Evolutionary conservation across 2,329 filamentous ascomycete genomes (phyloP).

Genomic region (Ciborinia camelliae): DNA sequence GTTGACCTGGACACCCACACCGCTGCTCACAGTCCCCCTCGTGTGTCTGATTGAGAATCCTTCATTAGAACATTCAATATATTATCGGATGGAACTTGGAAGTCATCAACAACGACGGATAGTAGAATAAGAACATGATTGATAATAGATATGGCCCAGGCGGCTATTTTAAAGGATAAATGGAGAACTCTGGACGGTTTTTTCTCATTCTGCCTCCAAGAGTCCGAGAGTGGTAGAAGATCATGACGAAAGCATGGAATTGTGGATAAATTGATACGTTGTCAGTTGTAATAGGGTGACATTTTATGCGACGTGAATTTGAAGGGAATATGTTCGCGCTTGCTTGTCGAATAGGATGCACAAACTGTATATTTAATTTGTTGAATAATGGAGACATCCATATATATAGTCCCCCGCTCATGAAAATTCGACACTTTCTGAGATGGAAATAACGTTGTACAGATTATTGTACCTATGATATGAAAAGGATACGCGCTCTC

Average conservation of each 20-base stretch:
- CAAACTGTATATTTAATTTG: neutral
- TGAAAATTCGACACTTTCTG: neutral
- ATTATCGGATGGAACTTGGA: neutral
- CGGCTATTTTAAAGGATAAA: neutral
- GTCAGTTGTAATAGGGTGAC: neutral
- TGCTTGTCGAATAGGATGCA: constrained; percentile 5
- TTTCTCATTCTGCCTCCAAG: neutral
- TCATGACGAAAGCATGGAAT: neutral
- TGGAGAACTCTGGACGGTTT: neutral
- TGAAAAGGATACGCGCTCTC: constrained; percentile 6
- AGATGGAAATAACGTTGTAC: neutral
- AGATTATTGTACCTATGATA: neutral
- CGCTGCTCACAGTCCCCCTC: constrained; percentile 9
- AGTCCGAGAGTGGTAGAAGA: neutral
- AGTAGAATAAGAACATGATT: neutral
- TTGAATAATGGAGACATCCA: neutral
- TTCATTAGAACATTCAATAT: neutral
- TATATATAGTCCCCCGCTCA: neutral
- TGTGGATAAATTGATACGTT: neutral
- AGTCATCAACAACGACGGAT: constrained; percentile 5
- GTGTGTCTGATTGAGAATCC: neutral
- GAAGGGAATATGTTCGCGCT: constrained; percentile 15
- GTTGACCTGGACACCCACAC: constrained; percentile 21
- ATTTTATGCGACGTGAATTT: constrained; percentile 1
- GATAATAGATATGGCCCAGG: neutral